Conservation (phyloP, 2,329 filamentous ascomycete genomes). For the Setomelanomma holmii region DNA sequence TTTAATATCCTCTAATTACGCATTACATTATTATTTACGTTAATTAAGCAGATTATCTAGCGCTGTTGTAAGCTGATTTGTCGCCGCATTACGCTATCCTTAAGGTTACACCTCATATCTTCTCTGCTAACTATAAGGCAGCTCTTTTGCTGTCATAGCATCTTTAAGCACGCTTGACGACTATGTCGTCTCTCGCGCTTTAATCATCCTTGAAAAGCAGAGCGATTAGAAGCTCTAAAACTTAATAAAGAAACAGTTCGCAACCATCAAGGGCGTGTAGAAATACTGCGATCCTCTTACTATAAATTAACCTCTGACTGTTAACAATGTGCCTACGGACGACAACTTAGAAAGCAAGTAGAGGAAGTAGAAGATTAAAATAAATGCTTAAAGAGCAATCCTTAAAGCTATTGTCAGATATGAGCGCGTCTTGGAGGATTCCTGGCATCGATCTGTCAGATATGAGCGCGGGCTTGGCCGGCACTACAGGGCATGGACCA, state of each 20-base stretch:
- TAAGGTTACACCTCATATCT: background rate
- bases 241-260: conserved; percentile 4
- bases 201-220: background rate
- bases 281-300: conserved; percentile 2
- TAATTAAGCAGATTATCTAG: too few relatives aligned
- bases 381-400: background rate
- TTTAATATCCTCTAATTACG: too few relatives aligned
- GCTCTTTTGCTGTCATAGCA: background rate
- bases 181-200: background rate
- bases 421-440: too few relatives aligned
- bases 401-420: conserved; percentile 1
- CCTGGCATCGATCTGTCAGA: too few relatives aligned
- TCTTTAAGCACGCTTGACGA: background rate
- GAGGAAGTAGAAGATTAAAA: conserved; percentile 4
- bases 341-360: background rate
- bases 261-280: conserved; percentile 4
- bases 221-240: conserved; percentile 7
- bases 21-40: too few relatives aligned
- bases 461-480: too few relatives aligned
- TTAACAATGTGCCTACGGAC: background rate
- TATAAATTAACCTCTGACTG: background rate
- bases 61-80: background rate
- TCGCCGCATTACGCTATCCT: background rate
- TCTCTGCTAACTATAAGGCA: background rate
- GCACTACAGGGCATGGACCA: too few relatives aligned